These are phyloP conservation scores for Mesembryanthemum crystallinum DNA, from an alignment of 148 eudicot genomes.

Conservation along the genomic window DNA sequence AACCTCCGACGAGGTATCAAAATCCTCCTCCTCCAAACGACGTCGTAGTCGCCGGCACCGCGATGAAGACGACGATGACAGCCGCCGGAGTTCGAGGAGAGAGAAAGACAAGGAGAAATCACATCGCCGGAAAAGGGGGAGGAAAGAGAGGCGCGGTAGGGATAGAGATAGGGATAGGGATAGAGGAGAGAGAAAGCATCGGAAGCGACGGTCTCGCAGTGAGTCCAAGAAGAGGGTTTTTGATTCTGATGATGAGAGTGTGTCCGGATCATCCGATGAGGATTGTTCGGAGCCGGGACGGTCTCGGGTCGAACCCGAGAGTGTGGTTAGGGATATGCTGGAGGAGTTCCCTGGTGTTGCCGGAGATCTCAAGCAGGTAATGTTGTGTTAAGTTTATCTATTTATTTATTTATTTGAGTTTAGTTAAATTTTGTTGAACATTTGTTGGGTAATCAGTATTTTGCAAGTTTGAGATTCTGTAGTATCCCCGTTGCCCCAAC, in stretches of 20 bases:
- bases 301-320: constrained; percentile 28
- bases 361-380: constrained; percentile 58
- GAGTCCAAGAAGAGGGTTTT: constrained; percentile 35
- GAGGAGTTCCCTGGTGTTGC: constrained; percentile 73
- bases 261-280: constrained; percentile 22
- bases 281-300: constrained; percentile 34
- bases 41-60: constrained; percentile 15
- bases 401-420: no score
- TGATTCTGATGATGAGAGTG: constrained; percentile 44
- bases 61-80: constrained; percentile 5
- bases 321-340: constrained; percentile 47
- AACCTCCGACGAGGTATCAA: constrained; percentile 13
- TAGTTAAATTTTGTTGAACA: no score
- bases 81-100: constrained; percentile 23
- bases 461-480: neutral
- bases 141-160: constrained; percentile 31
- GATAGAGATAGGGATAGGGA: constrained; percentile 31
- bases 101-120: constrained; percentile 34
- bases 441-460: no score
- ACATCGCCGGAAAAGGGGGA: constrained; percentile 18
- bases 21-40: constrained; percentile 14
- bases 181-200: constrained; percentile 28
- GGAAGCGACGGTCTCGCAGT: constrained; percentile 31
- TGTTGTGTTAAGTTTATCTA: neutral
- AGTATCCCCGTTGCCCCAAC: no score